Evolutionary conservation across 1,284 basidiomycete species (phyloP).

Genomic region (Fistulinella staudtii): DNA sequence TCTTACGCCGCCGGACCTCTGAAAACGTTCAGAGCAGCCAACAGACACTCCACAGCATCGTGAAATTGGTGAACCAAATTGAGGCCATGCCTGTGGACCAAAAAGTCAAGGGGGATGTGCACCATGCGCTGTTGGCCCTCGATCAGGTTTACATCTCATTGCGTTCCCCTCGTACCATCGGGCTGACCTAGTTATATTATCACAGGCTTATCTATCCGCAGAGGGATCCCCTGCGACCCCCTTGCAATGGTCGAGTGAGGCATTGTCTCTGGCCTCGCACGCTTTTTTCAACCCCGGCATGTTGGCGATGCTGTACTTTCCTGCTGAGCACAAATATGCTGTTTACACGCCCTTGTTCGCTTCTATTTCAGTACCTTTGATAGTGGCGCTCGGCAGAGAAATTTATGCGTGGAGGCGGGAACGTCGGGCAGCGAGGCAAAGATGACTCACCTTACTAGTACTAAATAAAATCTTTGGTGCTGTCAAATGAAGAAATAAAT

Average conservation of each 20-base stretch:
- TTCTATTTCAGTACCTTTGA: constrained; percentile 77
- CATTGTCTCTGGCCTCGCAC: constrained; percentile 71
- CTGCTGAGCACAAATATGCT: constrained; percentile 92
- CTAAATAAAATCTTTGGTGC: constrained; percentile 8
- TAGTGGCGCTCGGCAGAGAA: constrained; percentile 73
- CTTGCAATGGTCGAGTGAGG: constrained; percentile 61
- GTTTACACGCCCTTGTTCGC: constrained; percentile 93
- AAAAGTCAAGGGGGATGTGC: constrained; percentile 71
- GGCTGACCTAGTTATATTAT: constrained; percentile 8
- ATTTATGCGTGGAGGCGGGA: constrained; percentile 50
- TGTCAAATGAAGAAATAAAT: constrained; percentile 8
- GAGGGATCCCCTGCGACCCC: constrained; percentile 43
- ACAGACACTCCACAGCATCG: constrained; percentile 78
- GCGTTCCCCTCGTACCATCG: not conserved
- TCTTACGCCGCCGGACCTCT: constrained; percentile 66
- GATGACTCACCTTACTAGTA: constrained; percentile 12
- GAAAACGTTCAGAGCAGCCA: constrained; percentile 69
- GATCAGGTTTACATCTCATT: constrained; percentile 52
- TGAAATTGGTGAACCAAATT: constrained; percentile 79
- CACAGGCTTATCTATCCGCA: constrained; percentile 23
- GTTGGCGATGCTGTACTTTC: constrained; percentile 95
- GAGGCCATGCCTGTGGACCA: constrained; percentile 85
- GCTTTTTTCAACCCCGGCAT: constrained; percentile 98
- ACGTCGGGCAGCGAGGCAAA: constrained; percentile 21
- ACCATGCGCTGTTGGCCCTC: constrained; percentile 64